Evolutionary conservation across 768 basidiomycete species (phyloP), one percentile per base, ranked within the genome.

Genomic region (Pholiota conissans): DNA sequence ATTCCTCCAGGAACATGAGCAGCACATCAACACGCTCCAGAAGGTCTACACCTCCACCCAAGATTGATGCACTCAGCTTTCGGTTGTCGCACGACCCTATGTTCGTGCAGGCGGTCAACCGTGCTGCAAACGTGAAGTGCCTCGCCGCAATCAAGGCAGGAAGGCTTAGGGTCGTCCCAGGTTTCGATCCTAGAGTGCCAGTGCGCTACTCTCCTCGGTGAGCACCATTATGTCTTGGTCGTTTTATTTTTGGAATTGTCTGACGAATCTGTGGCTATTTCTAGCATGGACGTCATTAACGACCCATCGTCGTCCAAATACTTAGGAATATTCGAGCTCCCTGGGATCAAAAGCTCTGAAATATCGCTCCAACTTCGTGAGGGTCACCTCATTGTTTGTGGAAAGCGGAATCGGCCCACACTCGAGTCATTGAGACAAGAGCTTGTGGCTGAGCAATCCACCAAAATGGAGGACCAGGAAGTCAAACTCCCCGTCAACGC

Each of bases 231-330:
- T 26, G 30, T 24, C 26, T 56, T n/a, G n/a, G n/a, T n/a, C n/a
- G n/a, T n/a, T 7, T 22, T 32, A 28, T 39, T 11, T 39, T 46
- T 6, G 30, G 10, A 30, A 26, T n/a, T 29, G 26, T 49, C 55
- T 57, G 32, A 27, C 48, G 42, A 22, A n/a, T 18, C 39, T 42
- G 57, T n/a, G n/a, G n/a, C 63, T 24, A n/a, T 9, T 24, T 57
- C 35, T 54, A 80, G 80, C 48, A 74, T 79, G 71, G 78, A 79
- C 53, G 58, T 79, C 16, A 64, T 78, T 14, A 75, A 80, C 48
- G 73, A 80, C 52, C 71, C 73, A 6, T 67, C 62, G 5, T 70
- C 68, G 1, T 57, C 70, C 8, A 74, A 60, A 18, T 52, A 75
- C 5, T 56, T 69, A 2, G 78, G 76, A 5, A 69, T 76, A 6